Percentiles rank a stretch among this genome's conserved stretches.
Evolutionary conservation across 108 stramenopile genomes (phyloP).

Genomic region (Cylindrotheca fusiformis): DNA sequence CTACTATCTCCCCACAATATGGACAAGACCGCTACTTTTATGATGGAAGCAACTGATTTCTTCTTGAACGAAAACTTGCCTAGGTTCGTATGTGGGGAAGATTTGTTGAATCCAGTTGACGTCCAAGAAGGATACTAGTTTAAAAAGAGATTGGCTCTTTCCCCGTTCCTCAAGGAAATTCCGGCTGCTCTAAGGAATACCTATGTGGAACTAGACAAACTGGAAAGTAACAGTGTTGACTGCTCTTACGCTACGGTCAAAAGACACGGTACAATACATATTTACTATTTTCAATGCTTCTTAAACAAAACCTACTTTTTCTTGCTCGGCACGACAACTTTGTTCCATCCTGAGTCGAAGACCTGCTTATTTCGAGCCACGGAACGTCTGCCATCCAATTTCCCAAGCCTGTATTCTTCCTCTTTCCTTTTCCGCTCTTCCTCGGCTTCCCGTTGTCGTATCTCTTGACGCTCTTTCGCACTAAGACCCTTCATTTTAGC

Average conservation of each 20-base stretch:
- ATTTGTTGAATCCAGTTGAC: constrained; percentile 72
- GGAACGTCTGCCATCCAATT: neutral
- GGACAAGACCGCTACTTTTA: constrained; percentile 61
- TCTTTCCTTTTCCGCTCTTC: neutral
- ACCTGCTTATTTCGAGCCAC: neutral
- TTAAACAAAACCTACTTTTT: too few relatives aligned
- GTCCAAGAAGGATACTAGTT: constrained; percentile 60
- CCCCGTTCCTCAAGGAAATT: too few relatives aligned
- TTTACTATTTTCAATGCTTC: too few relatives aligned
- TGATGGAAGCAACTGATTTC: constrained; percentile 30
- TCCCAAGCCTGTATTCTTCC: neutral
- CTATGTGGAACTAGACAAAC: too few relatives aligned
- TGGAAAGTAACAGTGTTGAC: too few relatives aligned
- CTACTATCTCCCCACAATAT: constrained; percentile 79
- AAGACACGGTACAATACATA: too few relatives aligned
- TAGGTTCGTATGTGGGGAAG: constrained; percentile 57
- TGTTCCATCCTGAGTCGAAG: neutral
- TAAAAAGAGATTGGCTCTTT: too few relatives aligned
- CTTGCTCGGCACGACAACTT: too few relatives aligned
- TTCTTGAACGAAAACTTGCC: constrained; percentile 71
- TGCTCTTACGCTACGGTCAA: too few relatives aligned
- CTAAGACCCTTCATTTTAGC: neutral
- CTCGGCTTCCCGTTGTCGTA: neutral
- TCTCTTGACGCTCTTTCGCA: neutral
- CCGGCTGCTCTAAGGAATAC: too few relatives aligned